phyloP scores from a whole-genome alignment of 805 yeast species.

The Starmerella potacharoeniae region DNA sequence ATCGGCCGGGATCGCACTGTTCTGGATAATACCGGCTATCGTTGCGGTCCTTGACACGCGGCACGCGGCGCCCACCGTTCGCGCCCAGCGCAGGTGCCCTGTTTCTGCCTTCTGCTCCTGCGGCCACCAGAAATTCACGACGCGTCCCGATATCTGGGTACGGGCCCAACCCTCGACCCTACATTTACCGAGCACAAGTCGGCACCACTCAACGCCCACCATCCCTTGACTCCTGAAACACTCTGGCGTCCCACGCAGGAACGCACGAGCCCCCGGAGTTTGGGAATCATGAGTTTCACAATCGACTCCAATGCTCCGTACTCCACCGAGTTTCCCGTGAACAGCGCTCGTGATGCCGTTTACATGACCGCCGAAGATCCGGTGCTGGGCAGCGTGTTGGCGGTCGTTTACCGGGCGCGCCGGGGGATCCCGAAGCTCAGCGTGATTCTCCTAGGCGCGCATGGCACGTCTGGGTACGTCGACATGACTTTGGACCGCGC shows the following conservation, averaged over 20 bases:
- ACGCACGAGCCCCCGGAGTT: not conserved
- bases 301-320: conserved; percentile 30
- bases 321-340: conserved; percentile 22
- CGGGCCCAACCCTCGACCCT: not conserved
- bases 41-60: too few species aligned
- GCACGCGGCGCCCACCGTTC: too few species aligned
- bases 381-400: conserved; percentile 27
- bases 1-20: too few species aligned
- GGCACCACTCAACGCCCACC: not conserved
- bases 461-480: conserved; percentile 53
- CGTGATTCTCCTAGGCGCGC: conserved; percentile 30
- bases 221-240: not conserved
- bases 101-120: too few species aligned
- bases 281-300: conserved; percentile 13
- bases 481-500: conserved; percentile 45
- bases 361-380: conserved; percentile 30
- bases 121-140: not conserved
- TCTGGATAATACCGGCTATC: too few species aligned
- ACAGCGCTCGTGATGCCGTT: conserved; percentile 27
- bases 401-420: conserved; percentile 26
- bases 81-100: too few species aligned
- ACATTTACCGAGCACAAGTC: not conserved
- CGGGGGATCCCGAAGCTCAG: conserved; percentile 22
- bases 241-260: not conserved
- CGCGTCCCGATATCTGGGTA: not conserved